Conservation (phyloP, 805 yeast genomes). For the Hanseniaspora vineae region DNA sequence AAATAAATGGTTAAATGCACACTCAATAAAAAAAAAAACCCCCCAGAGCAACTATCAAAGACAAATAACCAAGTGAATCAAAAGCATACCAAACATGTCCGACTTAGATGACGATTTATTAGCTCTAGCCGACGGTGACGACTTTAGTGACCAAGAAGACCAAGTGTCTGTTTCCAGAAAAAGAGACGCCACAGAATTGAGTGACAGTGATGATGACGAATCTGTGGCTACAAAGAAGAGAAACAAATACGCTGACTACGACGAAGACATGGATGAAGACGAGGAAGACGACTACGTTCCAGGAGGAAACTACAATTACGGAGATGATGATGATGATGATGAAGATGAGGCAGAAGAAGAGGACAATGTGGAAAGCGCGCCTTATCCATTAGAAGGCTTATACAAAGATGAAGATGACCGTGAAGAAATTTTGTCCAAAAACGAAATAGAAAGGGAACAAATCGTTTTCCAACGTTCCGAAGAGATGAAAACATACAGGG, state of each 20-base stretch:
- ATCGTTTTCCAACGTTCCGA: slow-evolving; percentile 85
- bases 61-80: neutral
- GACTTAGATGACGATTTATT: slow-evolving; percentile 90
- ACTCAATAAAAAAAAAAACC: neutral
- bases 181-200: slow-evolving; percentile 17
- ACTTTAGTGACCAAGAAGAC: slow-evolving; percentile 29
- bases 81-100: slow-evolving; percentile 36
- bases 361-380: slow-evolving; percentile 39
- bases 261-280: slow-evolving; percentile 19
- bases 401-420: slow-evolving; percentile 76
- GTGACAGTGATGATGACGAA: slow-evolving; percentile 6
- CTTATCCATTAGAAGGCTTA: slow-evolving; percentile 89
- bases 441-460: slow-evolving; percentile 87
- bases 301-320: slow-evolving; percentile 13
- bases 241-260: slow-evolving; percentile 21
- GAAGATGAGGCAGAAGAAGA: slow-evolving; percentile 27
- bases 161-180: slow-evolving; percentile 16
- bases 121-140: slow-evolving; percentile 81
- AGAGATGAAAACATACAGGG: slow-evolving; percentile 79
- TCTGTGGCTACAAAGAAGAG: slow-evolving; percentile 16
- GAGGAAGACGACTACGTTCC: slow-evolving; percentile 32
- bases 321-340: slow-evolving; percentile 19
- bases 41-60: too few species aligned
- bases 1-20: too few species aligned
- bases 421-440: slow-evolving; percentile 49